Base-by-base conservation (phyloP, 2,329 filamentous ascomycete species). In the Fusarium sp. region DNA sequence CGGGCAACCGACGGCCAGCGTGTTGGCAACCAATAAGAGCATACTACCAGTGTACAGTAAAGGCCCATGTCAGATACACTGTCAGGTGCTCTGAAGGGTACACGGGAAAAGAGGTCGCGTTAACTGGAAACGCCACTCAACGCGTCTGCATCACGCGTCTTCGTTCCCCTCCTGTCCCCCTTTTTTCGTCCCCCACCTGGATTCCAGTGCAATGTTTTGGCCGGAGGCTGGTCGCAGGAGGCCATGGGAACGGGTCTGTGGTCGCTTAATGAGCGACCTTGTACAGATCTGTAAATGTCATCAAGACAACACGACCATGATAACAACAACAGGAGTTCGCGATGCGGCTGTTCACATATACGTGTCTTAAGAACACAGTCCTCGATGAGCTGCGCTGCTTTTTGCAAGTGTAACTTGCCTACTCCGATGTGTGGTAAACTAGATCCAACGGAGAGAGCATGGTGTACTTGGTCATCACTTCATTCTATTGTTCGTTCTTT, bases 71-170 rank as follows among this genome's bases (percentile, higher is more conserved):
- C 12, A 19, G 15, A 26, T 9, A 40, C 29, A 56, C 43, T 48
- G 40, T 52, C 35, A 39, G 19, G 19, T 19, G 19, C 19, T 19
- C 19, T 19, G 19, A 34, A 13, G n/a, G 6, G 31, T 34, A 34
- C 31, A 34, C 31, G 12, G 35, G 43, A 45, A 50, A 19, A 40
- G 39, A 32, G 54, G 50, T 61, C 63, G 59, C 64, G 63, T 64
- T 48, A 46, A 52, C 15, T 19, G 44, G 31, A 45, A 38, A 61
- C 62, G 61, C 68, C 64, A 68, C 64, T 69, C 49, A 57, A 70
- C 68, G 64, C 68, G 68, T 70, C 56, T 47, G 25, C 25, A 38
- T 57, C 68, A 57, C 68, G 68, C 52, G 49, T 58, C 19, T 19
- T 15, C 32, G 24, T 54, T 44, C 50, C 54, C 56, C 43, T 53